Base-by-base conservation (phyloP, 116 monocot genomes). In the Thalassia testudinum region DNA sequence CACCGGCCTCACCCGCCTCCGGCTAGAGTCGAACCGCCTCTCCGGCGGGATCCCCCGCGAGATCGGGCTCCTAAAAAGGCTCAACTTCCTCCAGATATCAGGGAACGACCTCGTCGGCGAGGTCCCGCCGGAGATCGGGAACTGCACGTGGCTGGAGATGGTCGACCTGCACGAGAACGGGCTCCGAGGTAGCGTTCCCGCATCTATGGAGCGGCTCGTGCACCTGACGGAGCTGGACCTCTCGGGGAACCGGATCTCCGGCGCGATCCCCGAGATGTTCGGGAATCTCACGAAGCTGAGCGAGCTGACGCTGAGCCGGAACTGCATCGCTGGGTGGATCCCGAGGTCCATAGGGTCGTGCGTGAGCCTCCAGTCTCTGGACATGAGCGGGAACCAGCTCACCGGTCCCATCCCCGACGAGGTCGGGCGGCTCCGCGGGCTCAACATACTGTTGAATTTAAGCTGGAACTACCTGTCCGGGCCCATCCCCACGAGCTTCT, bases 381-480 rank as follows among this genome's bases (percentile, higher is more conserved):
- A 73, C 11, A 24, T 73, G 57, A 67, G 67, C 52, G 58, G 53
- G 58, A 73, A 73, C 47, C 50, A 57, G 25, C 13, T 73, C 28
- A 25, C 73, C 19, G 67, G 67, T 13, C n/a, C 37, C 7, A 54
- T 73, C 14, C 73, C 73, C 11, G 52, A 30, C 13, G 66, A 73
- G 57, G 27, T 73, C 21, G 66, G 66, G 13, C 7, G 24, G 1
- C 37, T 66, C 0, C 56, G 51, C 49, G 62, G 38, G 42, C 51
- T 73, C 5, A 56, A 66, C 26, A 67, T 67, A 23, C 26, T 67
- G 47, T 52, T 66, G 29, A 72, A 72, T 47, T 45, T 72, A 55
- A 72, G 66, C 34, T 72, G 72, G 66, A 72, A 72, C 51, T 43
- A 49, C n/a, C 50, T 72, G 17, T 61, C 66, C 12, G 66, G 72